Evolutionary conservation across 2,329 filamentous ascomycete genomes (phyloP).

Genomic region (Hypoxylon sp.): DNA sequence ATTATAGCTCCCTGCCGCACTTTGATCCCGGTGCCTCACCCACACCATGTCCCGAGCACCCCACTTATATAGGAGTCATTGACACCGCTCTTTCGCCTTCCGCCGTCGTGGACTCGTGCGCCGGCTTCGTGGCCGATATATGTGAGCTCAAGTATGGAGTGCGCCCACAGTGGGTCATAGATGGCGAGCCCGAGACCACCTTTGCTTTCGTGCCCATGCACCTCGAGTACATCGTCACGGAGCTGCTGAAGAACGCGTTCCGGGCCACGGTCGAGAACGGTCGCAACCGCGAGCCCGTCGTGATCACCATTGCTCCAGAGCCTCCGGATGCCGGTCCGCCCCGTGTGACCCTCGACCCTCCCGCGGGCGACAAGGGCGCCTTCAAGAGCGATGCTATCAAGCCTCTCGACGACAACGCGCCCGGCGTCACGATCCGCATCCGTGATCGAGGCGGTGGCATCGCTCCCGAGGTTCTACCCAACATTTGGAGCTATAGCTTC

Average conservation of each 20-base stretch:
- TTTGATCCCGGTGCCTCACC: conserved; percentile 63
- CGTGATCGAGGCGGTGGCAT: conserved; percentile 96
- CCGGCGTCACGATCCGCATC: conserved; percentile 93
- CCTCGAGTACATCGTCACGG: conserved; percentile 95
- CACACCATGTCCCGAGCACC: conserved; percentile 60
- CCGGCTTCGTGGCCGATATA: conserved; percentile 91
- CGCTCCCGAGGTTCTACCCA: conserved; percentile 78
- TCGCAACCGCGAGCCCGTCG: conserved; percentile 81
- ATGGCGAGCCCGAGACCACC: conserved; percentile 84
- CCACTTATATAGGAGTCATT: conserved; percentile 90
- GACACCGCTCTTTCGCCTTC: conserved; percentile 88
- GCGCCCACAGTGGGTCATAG: conserved; percentile 79
- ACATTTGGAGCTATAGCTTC: conserved; percentile 98
- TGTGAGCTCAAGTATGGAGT: conserved; percentile 96
- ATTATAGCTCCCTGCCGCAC: conserved; percentile 76
- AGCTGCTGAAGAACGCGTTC: conserved; percentile 96
- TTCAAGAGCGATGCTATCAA: conserved; percentile 59
- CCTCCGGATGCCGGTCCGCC: conserved; percentile 50
- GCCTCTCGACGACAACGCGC: conserved; percentile 70
- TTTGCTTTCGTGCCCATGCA: conserved; percentile 97
- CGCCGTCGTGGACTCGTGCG: conserved; percentile 82
- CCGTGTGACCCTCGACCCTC: conserved; percentile 48
- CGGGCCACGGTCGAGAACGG: conserved; percentile 87
- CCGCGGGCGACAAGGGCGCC: conserved; percentile 51
- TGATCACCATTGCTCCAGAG: conserved; percentile 88